A percentile compares a stretch with the other conserved stretches of the same genome.
Evolutionary conservation across 306 rosid species (phyloP).

Genomic region (Cicer chorassanicum): DNA sequence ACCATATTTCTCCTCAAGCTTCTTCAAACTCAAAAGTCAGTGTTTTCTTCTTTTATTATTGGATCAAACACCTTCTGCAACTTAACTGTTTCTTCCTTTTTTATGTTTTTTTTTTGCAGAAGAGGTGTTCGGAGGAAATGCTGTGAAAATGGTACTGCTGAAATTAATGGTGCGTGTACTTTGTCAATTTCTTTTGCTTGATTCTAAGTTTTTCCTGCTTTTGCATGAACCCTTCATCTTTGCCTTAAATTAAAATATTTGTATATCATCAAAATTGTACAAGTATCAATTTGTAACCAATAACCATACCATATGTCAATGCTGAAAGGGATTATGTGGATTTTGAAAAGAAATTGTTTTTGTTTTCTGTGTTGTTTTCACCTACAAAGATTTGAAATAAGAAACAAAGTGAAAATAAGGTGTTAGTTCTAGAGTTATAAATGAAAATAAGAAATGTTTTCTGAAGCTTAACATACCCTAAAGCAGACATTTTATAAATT

Average conservation of each 20-base stretch:
- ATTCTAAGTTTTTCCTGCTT: not conserved
- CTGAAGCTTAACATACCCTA: not conserved
- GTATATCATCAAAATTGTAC: not conserved
- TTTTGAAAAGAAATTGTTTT: not conserved
- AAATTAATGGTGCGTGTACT: conserved; percentile 45
- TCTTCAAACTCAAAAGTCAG: conserved; percentile 64
- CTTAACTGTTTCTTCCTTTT: not conserved
- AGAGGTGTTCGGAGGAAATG: conserved; percentile 41
- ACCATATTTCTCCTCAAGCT: conserved; percentile 70
- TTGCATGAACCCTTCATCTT: conserved; percentile 14
- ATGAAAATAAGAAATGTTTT: not conserved
- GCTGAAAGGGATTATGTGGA: not conserved
- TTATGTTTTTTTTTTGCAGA: conserved; percentile 51
- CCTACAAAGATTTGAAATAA: not conserved
- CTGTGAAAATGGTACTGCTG: conserved; percentile 35
- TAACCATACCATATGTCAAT: not conserved
- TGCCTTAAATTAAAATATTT: conserved; percentile 20
- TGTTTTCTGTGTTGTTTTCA: not conserved
- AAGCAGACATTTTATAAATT: not conserved
- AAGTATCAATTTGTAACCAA: not conserved
- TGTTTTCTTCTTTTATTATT: conserved; percentile 8
- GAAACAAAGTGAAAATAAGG: not conserved
- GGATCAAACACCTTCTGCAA: not conserved
- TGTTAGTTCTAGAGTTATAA: not conserved
- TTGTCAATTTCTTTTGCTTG: conserved; percentile 10